Percentiles rank a stretch among this genome's conserved stretches.
These are phyloP conservation scores for Eucalyptus viminalis DNA, from an alignment of 345 rosid genomes.

Conservation along the genomic window DNA sequence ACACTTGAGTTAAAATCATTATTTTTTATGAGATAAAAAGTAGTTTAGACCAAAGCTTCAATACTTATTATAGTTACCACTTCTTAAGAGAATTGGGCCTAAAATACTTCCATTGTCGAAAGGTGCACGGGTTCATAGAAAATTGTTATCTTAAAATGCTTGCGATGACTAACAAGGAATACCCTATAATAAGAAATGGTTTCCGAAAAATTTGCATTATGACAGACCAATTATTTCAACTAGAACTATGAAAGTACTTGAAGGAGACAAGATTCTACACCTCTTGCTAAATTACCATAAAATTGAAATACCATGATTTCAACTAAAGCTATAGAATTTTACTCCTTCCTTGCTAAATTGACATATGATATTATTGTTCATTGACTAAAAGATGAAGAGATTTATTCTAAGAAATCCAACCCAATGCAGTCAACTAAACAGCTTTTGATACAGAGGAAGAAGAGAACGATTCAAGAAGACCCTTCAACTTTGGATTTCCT, in stretches of 20 bases:
- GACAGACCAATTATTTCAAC: neutral
- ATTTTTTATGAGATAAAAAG: neutral
- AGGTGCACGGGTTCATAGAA: neutral
- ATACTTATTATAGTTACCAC: neutral
- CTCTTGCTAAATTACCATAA: neutral
- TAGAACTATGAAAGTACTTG: neutral
- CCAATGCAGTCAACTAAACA: no score
- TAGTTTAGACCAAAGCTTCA: neutral
- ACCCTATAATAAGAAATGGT: neutral
- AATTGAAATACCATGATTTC: neutral
- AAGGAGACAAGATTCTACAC: neutral
- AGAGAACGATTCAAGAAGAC: neutral
- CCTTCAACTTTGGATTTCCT: neutral
- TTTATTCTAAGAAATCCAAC: neutral
- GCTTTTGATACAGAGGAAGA: no score
- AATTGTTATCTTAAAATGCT: neutral
- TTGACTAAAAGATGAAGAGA: neutral
- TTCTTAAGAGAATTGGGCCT: neutral
- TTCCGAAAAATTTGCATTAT: neutral
- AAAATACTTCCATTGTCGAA: neutral
- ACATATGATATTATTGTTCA: neutral
- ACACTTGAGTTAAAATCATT: neutral
- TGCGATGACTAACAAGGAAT: neutral
- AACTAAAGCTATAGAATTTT: neutral
- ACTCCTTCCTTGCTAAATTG: neutral